Percentiles rank a stretch among this genome's conserved stretches.
These are phyloP conservation scores for Adansonia digitata DNA, from an alignment of 345 rosid species.

Conservation along the genomic window DNA sequence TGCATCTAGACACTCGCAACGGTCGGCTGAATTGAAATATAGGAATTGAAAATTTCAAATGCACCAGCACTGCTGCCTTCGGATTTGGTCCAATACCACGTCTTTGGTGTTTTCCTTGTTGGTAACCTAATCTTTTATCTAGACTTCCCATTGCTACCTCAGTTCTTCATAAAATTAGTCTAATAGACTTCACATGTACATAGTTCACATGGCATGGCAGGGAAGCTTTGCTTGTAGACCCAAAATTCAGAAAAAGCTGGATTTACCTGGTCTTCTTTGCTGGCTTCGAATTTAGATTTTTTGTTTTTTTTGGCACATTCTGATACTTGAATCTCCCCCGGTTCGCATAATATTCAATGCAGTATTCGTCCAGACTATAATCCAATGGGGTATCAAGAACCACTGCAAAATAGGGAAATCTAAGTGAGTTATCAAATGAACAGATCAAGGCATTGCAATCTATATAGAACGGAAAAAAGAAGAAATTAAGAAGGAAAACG, in stretches of 20 bases:
- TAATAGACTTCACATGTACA: too few relatives aligned
- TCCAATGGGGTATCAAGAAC: constrained; percentile 80
- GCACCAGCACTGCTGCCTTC: too few relatives aligned
- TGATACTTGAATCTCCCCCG: constrained; percentile 74
- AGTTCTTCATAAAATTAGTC: too few relatives aligned
- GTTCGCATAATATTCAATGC: constrained; percentile 91
- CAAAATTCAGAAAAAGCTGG: background rate
- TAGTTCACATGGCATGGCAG: background rate
- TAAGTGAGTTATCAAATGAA: background rate
- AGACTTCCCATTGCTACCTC: too few relatives aligned
- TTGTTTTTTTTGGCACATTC: constrained; percentile 97
- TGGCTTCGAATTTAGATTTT: constrained; percentile 51
- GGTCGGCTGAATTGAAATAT: too few relatives aligned
- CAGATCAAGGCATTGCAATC: background rate
- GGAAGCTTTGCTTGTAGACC: constrained; percentile 2
- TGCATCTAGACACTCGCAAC: too few relatives aligned
- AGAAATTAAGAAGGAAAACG: too few relatives aligned
- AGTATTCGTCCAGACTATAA: constrained; percentile 88
- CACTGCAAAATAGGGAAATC: constrained; percentile 40
- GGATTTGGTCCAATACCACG: too few relatives aligned
- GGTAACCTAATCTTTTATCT: too few relatives aligned
- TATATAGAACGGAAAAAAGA: too few relatives aligned
- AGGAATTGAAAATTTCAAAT: too few relatives aligned
- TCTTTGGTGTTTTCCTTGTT: too few relatives aligned
- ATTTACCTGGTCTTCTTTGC: constrained; percentile 47